Base-by-base conservation (phyloP, 2,329 filamentous ascomycete species). In the Sordariomycetes sp. region DNA sequence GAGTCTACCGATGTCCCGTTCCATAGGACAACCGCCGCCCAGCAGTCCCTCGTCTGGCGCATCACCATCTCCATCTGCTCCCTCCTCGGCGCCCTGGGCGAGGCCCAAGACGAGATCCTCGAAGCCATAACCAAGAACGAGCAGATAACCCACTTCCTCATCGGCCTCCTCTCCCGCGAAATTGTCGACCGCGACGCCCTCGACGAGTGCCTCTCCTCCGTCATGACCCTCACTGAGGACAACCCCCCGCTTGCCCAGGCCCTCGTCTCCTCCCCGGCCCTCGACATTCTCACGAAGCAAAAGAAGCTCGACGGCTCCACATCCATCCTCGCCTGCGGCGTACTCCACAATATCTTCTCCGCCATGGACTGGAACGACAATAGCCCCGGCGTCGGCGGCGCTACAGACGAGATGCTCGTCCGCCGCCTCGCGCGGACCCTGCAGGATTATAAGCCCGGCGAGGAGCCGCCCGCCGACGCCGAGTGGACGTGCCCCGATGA, bases 261-360 rank as follows among this genome's bases (percentile, higher is more conserved):
- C 22, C 71, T 85, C n/a, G 71, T 79, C 2, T 72, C 72, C n/a
- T 74, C 79, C 59, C 69, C 70, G 22, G 76, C 74, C 63, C 78
- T 82, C 59, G 73, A 77, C 17, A 67, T 72, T 4, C 70, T 86
- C 32, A 64, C 76, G 34, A 65, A 71, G 22, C 68, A 84, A 52
- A 77, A 75, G 59, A 71, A 75, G 22, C 66, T 71, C n/a, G 70
- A 69, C 36, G 76, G 70, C 34, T 68, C 76, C 20, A 75, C 74
- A 58, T 77, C 76, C 1, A 75, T 84, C 36, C 68, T 84, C 10
- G 76, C 81, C 8, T 85, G 81, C 55, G 79, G 79, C 15, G 73
- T 84, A 24, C 72, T 86, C 13, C 83, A 86, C 65, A 85, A 85
- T 60, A 67, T 86, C 39, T 85, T 82, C 64, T 68, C 75, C 7